These are phyloP conservation scores for Starmerella floris DNA, from an alignment of 805 yeast species.

Conservation along the genomic window DNA sequence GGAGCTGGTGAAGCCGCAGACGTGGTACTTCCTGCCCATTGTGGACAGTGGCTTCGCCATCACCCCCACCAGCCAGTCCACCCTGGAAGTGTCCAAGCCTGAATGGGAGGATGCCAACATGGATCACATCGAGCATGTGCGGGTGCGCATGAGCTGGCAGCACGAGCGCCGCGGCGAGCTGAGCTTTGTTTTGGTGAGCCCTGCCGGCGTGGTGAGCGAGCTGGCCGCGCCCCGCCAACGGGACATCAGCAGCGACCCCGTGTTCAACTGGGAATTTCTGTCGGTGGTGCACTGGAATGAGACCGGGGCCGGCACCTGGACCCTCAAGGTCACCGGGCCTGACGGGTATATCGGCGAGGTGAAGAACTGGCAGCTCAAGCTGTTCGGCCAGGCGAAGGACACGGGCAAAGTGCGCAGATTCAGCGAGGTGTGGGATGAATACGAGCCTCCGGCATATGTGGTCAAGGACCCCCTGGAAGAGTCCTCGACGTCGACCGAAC, in stretches of 20 bases:
- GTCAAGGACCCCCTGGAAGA: background rate
- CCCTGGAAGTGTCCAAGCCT: slow-evolving; percentile 32
- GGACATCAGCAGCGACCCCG: slow-evolving; percentile 49
- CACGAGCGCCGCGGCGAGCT: slow-evolving; percentile 58
- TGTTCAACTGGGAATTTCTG: slow-evolving; percentile 80
- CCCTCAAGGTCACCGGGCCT: slow-evolving; percentile 42
- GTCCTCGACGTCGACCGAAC: background rate
- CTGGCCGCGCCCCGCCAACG: slow-evolving; percentile 53
- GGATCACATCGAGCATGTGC: slow-evolving; percentile 70
- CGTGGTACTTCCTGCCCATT: slow-evolving; percentile 47
- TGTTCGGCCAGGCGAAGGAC: slow-evolving; percentile 72
- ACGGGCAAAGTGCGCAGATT: slow-evolving; percentile 45
- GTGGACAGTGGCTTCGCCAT: slow-evolving; percentile 1
- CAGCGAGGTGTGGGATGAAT: slow-evolving; percentile 22
- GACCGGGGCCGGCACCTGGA: slow-evolving; percentile 70
- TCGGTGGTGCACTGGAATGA: slow-evolving; percentile 98
- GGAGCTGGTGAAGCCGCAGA: slow-evolving; percentile 81
- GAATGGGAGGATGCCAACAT: slow-evolving; percentile 46
- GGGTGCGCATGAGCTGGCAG: slow-evolving; percentile 60
- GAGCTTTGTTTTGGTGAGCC: slow-evolving; percentile 53
- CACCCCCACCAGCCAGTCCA: slow-evolving; percentile 1
- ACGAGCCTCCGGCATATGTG: slow-evolving; percentile 12
- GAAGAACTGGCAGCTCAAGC: slow-evolving; percentile 57
- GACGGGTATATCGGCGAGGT: slow-evolving; percentile 31
- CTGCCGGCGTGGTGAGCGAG: slow-evolving; percentile 57